A percentile compares a stretch with the other conserved stretches of the same genome.
Conservation (phyloP, 163 green algal genomes). For the Chloromonas sp. region DNA sequence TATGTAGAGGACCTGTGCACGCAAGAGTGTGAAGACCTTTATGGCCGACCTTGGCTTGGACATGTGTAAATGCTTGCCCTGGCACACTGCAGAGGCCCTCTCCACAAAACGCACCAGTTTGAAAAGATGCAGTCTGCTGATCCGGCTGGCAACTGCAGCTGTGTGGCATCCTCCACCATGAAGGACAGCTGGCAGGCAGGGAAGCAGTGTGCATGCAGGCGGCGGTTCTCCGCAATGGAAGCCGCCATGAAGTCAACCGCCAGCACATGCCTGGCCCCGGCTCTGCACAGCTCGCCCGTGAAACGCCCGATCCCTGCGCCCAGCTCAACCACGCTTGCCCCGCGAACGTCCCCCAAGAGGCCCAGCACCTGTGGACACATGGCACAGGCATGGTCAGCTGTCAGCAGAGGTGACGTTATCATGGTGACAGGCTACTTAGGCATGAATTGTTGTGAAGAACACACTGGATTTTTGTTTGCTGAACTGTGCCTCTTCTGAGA, state of each 20-base stretch:
- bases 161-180: slow-evolving; percentile 59
- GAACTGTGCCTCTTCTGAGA: not conserved
- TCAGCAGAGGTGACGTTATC: not conserved
- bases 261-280: slow-evolving; percentile 47
- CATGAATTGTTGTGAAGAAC: too few species aligned
- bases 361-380: slow-evolving; percentile 57
- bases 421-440: too few species aligned
- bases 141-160: slow-evolving; percentile 32
- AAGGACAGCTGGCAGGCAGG: slow-evolving; percentile 38
- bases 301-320: slow-evolving; percentile 86
- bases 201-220: not conserved
- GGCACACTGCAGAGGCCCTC: not conserved
- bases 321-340: slow-evolving; percentile 71
- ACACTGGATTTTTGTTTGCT: not conserved
- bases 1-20: too few species aligned
- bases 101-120: not conserved
- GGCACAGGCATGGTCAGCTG: not conserved
- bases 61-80: too few species aligned
- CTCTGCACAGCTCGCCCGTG: slow-evolving; percentile 47
- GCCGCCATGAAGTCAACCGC: slow-evolving; percentile 89
- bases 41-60: too few species aligned
- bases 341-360: slow-evolving; percentile 64
- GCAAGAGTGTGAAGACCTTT: too few species aligned
- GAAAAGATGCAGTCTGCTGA: not conserved
- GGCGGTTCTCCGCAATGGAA: slow-evolving; percentile 70